A percentile compares a stretch with the other conserved stretches of the same genome.
phyloP scores from a whole-genome alignment of 1,284 basidiomycete species.

The Ceratobasidium sp. region DNA sequence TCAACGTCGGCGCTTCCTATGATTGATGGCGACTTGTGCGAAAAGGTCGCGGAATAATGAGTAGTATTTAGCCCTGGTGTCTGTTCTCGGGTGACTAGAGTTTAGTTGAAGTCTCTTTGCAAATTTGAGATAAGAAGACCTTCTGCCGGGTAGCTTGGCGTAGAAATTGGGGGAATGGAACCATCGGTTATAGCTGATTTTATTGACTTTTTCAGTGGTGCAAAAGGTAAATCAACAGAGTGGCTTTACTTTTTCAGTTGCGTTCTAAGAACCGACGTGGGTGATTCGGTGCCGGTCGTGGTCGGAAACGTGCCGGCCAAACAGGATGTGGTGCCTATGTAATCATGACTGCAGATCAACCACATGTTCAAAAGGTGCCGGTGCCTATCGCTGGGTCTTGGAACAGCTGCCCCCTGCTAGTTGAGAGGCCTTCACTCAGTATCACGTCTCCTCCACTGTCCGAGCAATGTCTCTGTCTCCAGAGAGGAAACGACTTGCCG shows the following conservation, averaged over 20 bases:
- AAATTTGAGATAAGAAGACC: neutral
- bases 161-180: neutral
- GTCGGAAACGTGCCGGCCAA: neutral
- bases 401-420: neutral
- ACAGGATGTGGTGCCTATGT: neutral
- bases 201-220: neutral
- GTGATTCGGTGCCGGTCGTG: slow-evolving; percentile 11
- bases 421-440: no score
- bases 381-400: neutral
- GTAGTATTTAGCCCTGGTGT: neutral
- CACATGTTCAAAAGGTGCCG: neutral
- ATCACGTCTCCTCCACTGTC: no score
- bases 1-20: slow-evolving; percentile 27
- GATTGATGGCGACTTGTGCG: slow-evolving; percentile 25
- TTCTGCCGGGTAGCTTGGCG: neutral
- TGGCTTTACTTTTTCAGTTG: neutral
- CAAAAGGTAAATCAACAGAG: neutral
- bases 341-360: slow-evolving; percentile 19
- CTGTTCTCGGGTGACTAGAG: slow-evolving; percentile 11
- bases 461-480: neutral
- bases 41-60: slow-evolving; percentile 28
- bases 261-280: neutral
- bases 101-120: neutral
- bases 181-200: neutral
- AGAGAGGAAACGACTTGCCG: neutral